phyloP scores from a whole-genome alignment of 108 stramenopile species.

The Parietichytrium sp. region DNA sequence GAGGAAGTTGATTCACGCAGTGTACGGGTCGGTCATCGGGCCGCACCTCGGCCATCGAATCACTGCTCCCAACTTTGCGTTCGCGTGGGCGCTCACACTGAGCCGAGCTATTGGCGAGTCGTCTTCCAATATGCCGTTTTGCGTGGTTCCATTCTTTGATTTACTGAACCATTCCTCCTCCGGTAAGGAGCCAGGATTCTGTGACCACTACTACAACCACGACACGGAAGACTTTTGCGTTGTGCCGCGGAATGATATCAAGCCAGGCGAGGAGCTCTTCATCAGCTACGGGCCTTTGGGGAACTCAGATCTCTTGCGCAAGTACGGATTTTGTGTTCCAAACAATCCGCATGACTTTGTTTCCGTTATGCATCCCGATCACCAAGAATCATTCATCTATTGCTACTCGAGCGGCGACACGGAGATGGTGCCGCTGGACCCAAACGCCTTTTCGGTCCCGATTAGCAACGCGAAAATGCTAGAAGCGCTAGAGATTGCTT shows the following conservation, averaged over 20 bases:
- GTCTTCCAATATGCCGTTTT: slow-evolving; percentile 7
- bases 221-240: not conserved
- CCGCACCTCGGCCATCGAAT: not conserved
- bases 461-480: too few species aligned
- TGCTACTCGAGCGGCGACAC: too few species aligned
- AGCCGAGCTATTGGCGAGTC: not conserved
- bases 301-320: not conserved
- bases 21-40: not conserved
- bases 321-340: not conserved
- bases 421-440: too few species aligned
- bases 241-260: not conserved
- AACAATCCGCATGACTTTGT: not conserved
- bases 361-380: too few species aligned
- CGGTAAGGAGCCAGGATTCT: not conserved
- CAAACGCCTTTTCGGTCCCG: too few species aligned
- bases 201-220: slow-evolving; percentile 24
- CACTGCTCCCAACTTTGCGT: slow-evolving; percentile 20
- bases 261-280: not conserved
- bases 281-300: not conserved
- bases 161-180: not conserved
- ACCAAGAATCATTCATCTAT: too few species aligned
- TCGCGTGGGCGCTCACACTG: slow-evolving; percentile 10
- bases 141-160: not conserved
- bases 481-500: too few species aligned
- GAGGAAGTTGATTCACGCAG: not conserved